Evolutionary conservation across 2,329 filamentous ascomycete species (phyloP), one percentile per base, ranked within the genome.

Genomic region (Fusarium buxicola): DNA sequence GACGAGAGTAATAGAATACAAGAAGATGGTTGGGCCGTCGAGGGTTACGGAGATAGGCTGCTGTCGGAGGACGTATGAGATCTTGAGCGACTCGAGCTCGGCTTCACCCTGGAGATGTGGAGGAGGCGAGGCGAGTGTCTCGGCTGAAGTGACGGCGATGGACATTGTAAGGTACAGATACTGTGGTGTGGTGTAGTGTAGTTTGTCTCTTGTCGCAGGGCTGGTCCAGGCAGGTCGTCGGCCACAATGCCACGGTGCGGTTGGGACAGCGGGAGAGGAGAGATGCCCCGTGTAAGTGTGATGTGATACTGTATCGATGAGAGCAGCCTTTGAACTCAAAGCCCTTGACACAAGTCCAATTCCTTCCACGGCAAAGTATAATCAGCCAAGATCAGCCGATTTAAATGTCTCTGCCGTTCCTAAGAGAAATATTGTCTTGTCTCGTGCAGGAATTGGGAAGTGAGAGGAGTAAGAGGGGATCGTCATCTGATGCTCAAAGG

Each of bases 11-110:
- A 82, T 55, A 6, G 82, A 75, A 10, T 80, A 69, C 35, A 75
- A 69, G 48, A 84, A 78, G 56, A 86, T 80, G 65, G 79, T 75
- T 8, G 77, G 72, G 32, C 81, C 82, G 50, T 84, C 78, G 12
- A 88, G 79, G 0, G 84, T 86, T 48, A 87, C 70, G 35, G 80
- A 81, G 51, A 86, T 76, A 39, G 83, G 78, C 63, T 86, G 82
- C 30, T 78, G 78, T 59, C 83, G 66, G 28, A 70, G 49, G 32
- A 48, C 62, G 45, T 40, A 67, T 35, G 66, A 57, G 15, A 63
- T 47, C 38, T 68, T 69, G 46, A 69, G 58, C 7, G 55, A 40
- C 32, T 70, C 69, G 7, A 62, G 16, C 44, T 70, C 69, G 11
- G 41, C 48, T 36, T 72, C 68, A 7, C 55, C 57, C 21, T 60